A percentile compares a stretch with the other conserved stretches of the same genome.
Conservation (phyloP, 2,329 filamentous ascomycete genomes). For the Diaporthe aspalathi region DNA sequence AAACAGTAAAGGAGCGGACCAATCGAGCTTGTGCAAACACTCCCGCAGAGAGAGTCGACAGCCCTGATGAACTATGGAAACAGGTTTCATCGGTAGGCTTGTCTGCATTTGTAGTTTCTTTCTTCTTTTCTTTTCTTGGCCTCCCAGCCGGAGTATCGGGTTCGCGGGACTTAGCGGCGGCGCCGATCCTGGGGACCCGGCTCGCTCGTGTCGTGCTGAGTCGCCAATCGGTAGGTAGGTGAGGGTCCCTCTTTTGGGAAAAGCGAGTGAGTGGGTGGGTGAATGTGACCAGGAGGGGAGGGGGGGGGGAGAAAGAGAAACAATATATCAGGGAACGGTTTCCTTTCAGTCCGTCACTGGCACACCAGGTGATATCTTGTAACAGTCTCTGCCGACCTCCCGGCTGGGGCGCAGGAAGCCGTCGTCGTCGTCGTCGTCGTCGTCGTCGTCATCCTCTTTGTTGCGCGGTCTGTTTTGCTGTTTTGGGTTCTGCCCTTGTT, state of each 20-base stretch:
- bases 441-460: background rate
- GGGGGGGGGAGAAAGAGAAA: background rate
- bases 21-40: too few species aligned
- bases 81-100: too few species aligned
- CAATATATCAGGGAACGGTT: background rate
- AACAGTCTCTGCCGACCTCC: background rate
- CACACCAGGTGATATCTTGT: background rate
- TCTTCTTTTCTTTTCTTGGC: background rate
- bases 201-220: conserved; percentile 34
- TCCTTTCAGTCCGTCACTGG: background rate
- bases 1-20: too few species aligned
- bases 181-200: conserved; percentile 33
- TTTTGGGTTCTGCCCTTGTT: background rate
- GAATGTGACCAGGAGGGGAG: background rate
- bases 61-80: too few species aligned
- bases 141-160: conserved; percentile 17
- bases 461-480: background rate
- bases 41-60: too few species aligned
- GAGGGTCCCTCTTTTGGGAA: background rate
- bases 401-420: background rate
- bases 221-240: conserved; percentile 21
- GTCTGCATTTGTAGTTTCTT: too few species aligned
- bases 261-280: background rate
- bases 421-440: background rate
- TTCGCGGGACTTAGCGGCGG: conserved; percentile 31